Evolutionary conservation across 208 protist species (phyloP).

Genomic region (Balamuthia mandrillaris): DNA sequence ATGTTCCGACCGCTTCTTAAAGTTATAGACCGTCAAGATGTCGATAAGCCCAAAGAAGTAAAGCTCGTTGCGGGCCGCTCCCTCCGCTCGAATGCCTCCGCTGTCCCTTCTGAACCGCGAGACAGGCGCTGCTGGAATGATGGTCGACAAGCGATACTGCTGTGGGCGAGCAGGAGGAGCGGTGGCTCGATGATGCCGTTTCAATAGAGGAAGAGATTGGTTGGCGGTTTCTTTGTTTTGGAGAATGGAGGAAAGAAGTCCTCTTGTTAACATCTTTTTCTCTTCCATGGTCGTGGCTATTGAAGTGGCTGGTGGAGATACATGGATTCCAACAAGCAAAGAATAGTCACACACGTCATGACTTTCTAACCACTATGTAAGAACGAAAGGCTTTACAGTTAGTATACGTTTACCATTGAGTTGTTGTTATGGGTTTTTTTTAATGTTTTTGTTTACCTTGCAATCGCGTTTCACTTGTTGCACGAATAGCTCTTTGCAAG

Average conservation of each 20-base stretch:
- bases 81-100: neutral
- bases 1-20: slow-evolving; percentile 30
- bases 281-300: neutral
- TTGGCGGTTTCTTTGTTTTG: too few relatives aligned
- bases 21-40: neutral
- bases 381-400: too few relatives aligned
- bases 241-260: too few relatives aligned
- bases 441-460: neutral
- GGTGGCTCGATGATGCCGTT: too few relatives aligned
- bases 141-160: too few relatives aligned
- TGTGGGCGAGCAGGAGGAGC: too few relatives aligned
- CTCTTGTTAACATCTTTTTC: too few relatives aligned
- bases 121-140: neutral
- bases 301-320: neutral
- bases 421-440: too few relatives aligned
- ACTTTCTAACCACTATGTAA: slow-evolving; percentile 9
- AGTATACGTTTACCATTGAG: too few relatives aligned
- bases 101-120: neutral
- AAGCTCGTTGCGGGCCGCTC: neutral
- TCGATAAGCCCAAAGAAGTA: slow-evolving; percentile 23
- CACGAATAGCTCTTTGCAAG: neutral
- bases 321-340: neutral
- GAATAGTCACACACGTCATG: slow-evolving; percentile 14
- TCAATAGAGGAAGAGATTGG: too few relatives aligned
- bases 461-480: neutral